Conservation (phyloP, 768 basidiomycete genomes). For the Fomitopsis serialis region DNA sequence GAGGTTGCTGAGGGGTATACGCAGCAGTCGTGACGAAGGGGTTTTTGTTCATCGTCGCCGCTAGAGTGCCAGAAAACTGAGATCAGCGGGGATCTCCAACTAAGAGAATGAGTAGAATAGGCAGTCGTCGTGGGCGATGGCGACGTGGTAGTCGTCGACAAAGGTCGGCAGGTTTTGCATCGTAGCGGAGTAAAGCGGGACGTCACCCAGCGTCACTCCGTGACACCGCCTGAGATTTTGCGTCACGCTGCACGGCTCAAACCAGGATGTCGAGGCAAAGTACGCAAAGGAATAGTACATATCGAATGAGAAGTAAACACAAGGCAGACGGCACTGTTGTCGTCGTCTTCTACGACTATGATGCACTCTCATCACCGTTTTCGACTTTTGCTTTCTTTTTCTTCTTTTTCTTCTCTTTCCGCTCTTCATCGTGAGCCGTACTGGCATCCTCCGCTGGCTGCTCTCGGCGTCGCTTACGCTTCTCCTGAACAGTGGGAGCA, state of each 20-base stretch:
- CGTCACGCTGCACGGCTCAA: neutral
- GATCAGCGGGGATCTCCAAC: neutral
- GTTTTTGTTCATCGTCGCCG: constrained; percentile 69
- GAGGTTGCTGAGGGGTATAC: constrained; percentile 69
- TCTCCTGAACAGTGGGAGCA: constrained; percentile 74
- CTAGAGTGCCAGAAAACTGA: neutral
- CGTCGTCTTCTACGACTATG: neutral
- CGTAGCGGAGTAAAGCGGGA: neutral
- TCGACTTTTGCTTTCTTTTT: constrained; percentile 31
- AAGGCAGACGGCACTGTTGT: too few relatives aligned
- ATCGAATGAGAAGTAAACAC: too few relatives aligned
- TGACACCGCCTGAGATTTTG: too few relatives aligned
- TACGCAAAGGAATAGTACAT: too few relatives aligned
- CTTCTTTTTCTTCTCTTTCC: constrained; percentile 20
- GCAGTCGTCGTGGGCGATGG: neutral
- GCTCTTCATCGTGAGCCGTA: constrained; percentile 26
- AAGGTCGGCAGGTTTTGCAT: neutral
- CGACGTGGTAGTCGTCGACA: neutral
- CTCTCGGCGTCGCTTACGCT: constrained; percentile 50
- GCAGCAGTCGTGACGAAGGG: constrained; percentile 69
- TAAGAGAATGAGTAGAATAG: neutral
- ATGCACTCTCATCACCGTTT: constrained; percentile 23
- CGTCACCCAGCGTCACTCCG: constrained; percentile 1
- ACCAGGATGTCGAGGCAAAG: too few relatives aligned
- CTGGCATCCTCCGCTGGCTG: constrained; percentile 23